Base-by-base conservation (phyloP, 2,329 filamentous ascomycete species). In the Rutstroemia sp. region DNA sequence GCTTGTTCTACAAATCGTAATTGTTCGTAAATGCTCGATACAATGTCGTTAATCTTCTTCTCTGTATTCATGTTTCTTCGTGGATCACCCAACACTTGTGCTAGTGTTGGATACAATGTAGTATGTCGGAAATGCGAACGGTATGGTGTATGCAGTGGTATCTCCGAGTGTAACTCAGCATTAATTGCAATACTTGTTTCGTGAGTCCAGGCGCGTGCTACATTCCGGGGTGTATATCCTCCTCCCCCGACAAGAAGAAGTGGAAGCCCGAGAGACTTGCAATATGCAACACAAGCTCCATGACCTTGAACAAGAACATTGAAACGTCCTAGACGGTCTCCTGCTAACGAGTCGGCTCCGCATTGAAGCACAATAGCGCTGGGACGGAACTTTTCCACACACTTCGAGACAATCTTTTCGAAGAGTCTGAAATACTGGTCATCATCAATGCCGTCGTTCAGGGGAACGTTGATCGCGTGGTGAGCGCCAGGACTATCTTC, bases 241-340 rank as follows among this genome's bases (percentile, higher is more conserved):
- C 94, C 94, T 41, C 94, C 94, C 46, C 94, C 94, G 58, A 97
- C 89, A 54, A 99, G 82, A 50, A 99, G 84, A 60, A 97, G 79
- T 2, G 94, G 94, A 1, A 95, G 76, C 6, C 81, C 79, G 61
- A 91, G 83, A 48, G 78, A 82, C 72, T 97, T 97, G 72, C 92
- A 90, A 66, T 87, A 96, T 50, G 86, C 83, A 58, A 96, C 90
- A 71, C 94, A 99, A 62, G 87, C 86, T 53, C 91, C 92, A 73
- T 99, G 94, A 14, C 92, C 92, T 70, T 90, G 86, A 59, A 99
- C 94, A 71, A 96, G 95, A 59, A 99, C 83, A 70, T 97, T 99
- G 79, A 99, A 99, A 61, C 91, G 87, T 49, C 94, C 94, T 0
- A 99, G 82, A 21, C 94, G 82, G 73, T 99, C 94, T 61, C 94